Evolutionary conservation across 495 filamentous ascomycete genomes (phyloP), one percentile per base, ranked within the genome.

Genomic region (Talaromyces stipitatus): DNA sequence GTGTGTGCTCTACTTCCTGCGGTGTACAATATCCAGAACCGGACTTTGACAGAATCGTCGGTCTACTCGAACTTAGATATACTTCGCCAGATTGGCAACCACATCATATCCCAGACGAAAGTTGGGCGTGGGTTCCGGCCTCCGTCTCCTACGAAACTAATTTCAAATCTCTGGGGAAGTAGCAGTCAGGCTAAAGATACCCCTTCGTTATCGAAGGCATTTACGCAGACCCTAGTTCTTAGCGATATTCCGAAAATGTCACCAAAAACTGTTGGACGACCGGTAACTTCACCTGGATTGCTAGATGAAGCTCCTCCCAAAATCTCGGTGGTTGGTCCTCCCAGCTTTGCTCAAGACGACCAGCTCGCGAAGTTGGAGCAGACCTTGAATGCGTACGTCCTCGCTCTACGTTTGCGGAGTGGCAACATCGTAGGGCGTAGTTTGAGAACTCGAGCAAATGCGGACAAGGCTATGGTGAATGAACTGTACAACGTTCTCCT

Each of bases 401-500:
- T 90, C 57, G 86, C 87, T 54, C 74, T 98, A 29, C 89, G 78
- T 58, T 85, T 87, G 52, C 79, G 91, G 56, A 92, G 91, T 68
- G 91, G 91, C 20, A 91, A 90, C 65, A 85, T 96, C 47, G 79
- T 94, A 53, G 91, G 88, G 27, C 82, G 84, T 47, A 82, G 82
- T 16, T 74, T 96, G 23, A 82, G 88, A 46, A 83, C 78, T 64
- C 78, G 91, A 62, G 82, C 81, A 22, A 69, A 78, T 24, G 88
- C 85, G 3, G 88, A 95, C 60, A 87, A 92, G 60, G 79, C 91
- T 16, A 74, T 79, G 1, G 85, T 95, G 52, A 95, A 96, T 66
- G 90, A 95, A 60, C 76, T 96, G n/a, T 96, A 95, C 72, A 96
- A 96, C 62, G 76, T 82, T 29, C 77, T 96, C 28, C 63, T 96